Base-by-base conservation (phyloP, 257 asterid species). In the Vinca minor region DNA sequence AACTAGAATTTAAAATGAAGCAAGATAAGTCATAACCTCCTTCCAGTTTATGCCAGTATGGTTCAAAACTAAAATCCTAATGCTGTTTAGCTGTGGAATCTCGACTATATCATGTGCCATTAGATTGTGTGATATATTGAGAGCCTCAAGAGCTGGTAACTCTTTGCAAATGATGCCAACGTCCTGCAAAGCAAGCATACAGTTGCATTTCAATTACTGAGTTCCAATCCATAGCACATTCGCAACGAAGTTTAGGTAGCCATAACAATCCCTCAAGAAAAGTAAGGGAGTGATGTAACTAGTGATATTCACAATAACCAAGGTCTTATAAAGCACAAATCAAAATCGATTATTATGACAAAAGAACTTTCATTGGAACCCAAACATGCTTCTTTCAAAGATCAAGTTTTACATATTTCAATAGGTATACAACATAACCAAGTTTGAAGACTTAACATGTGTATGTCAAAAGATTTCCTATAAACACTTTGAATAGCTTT, bases 61-160 rank as follows among this genome's bases (percentile, higher is more conserved):
- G 87, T 89, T 93, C 85, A 93, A 76, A 68, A 93, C 95, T 71
- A 89, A 73, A 75, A 83, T 68, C 34, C 76, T 81, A 55, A 93
- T 83, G 69, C 69, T 78, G 64, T 77, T 80, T 71, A 89, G 81
- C 75, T 62, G 79, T 78, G 87, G 87, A 49, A 70, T 49, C 60
- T 69, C 78, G 63, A 15, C 58, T 71, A 84, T 49, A 71, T 80
- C 85, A 55, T 70, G 78, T 59, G 95, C 78, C 82, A 89, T 57
- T 45, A 65, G 73, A 79, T 85, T 87, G 73, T 76, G 55, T 70
- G 99, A 89, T 52, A 93, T 67, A 79, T 89, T 89, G 56, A 89
- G 86, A 69, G 79, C 77, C 59, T 78, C 78, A 64, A 93, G 95
- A 75, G 84, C 73, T 45, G 87, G 86, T 78, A 93, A 76, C 59